These are phyloP conservation scores for Verticillium nubilum DNA, from an alignment of 2,329 filamentous ascomycete genomes.

Conservation along the genomic window DNA sequence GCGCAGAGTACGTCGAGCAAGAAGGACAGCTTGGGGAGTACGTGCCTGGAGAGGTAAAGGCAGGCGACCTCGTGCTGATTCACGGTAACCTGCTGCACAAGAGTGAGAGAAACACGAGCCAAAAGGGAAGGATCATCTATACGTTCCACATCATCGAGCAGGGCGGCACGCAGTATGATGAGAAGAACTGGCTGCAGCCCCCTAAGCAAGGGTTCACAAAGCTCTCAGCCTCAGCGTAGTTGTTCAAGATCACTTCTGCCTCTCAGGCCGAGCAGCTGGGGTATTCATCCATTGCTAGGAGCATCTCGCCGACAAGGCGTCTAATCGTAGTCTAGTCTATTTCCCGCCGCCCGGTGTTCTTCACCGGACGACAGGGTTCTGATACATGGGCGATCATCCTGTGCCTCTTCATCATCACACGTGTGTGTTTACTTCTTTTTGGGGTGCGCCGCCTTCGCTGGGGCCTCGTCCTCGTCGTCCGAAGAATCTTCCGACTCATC, in stretches of 20 bases:
- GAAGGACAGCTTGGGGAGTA: slow-evolving; percentile 52
- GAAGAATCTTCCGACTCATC: slow-evolving; percentile 25
- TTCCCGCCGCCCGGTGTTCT: background rate
- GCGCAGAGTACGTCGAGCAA: slow-evolving; percentile 38
- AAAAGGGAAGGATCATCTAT: slow-evolving; percentile 88
- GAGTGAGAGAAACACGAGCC: slow-evolving; percentile 86
- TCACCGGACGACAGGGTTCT: background rate
- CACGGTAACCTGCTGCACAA: slow-evolving; percentile 95
- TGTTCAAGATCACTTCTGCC: background rate
- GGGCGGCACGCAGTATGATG: slow-evolving; percentile 67
- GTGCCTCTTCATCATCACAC: background rate
- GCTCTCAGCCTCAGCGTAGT: slow-evolving; percentile 36
- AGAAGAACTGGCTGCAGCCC: slow-evolving; percentile 89
- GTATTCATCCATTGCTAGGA: slow-evolving; percentile 10
- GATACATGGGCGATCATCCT: background rate
- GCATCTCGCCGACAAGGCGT: slow-evolving; percentile 4
- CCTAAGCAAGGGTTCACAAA: slow-evolving; percentile 73
- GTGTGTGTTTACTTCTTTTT: background rate
- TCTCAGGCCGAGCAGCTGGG: background rate
- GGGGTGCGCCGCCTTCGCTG: background rate
- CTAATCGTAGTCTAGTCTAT: background rate
- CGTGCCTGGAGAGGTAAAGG: slow-evolving; percentile 80
- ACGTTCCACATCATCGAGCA: slow-evolving; percentile 97
- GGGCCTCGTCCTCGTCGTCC: slow-evolving; percentile 1
- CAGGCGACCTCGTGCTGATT: slow-evolving; percentile 85